Evolutionary conservation across 768 basidiomycete species (phyloP).

Genomic region (Xerocomus spinulosus): DNA sequence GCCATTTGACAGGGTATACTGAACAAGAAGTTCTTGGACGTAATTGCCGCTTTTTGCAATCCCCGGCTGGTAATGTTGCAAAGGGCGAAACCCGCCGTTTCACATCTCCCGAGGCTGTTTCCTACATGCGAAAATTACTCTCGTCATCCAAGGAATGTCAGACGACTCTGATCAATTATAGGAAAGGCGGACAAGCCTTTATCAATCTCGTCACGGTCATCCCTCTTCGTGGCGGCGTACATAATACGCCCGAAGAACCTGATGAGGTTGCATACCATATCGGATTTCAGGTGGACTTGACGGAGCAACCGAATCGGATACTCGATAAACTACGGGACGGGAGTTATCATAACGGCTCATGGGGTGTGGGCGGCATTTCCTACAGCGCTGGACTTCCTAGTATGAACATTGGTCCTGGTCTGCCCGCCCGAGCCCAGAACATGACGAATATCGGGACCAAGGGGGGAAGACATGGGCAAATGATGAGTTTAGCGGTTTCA

Average conservation of each 20-base stretch:
- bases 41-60: conserved; percentile 90
- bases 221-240: conserved; percentile 65
- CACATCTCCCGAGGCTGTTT: conserved; percentile 63
- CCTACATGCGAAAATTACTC: conserved; percentile 62
- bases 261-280: conserved; percentile 82
- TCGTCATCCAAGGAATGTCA: conserved; percentile 83
- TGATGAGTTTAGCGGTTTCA: conserved; percentile 40
- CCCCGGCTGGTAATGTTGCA: conserved; percentile 55
- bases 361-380: conserved; percentile 1
- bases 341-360: conserved; percentile 50
- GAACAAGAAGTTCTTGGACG: conserved; percentile 77
- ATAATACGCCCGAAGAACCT: conserved; percentile 45
- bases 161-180: conserved; percentile 81
- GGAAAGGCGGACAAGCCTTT: conserved; percentile 79
- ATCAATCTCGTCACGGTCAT: conserved; percentile 91
- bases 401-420: conserved; percentile 4
- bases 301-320: conserved; percentile 80
- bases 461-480: conserved; percentile 23
- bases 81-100: conserved; percentile 53
- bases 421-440: conserved; percentile 14
- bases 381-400: neutral
- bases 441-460: conserved; percentile 19
- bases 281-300: conserved; percentile 94
- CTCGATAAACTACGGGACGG: conserved; percentile 76
- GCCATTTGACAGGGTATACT: conserved; percentile 66